A percentile compares a stretch with the other conserved stretches of the same genome.
These are phyloP conservation scores for Mentha longifolia DNA, from an alignment of 257 asterid genomes.

Conservation along the genomic window DNA sequence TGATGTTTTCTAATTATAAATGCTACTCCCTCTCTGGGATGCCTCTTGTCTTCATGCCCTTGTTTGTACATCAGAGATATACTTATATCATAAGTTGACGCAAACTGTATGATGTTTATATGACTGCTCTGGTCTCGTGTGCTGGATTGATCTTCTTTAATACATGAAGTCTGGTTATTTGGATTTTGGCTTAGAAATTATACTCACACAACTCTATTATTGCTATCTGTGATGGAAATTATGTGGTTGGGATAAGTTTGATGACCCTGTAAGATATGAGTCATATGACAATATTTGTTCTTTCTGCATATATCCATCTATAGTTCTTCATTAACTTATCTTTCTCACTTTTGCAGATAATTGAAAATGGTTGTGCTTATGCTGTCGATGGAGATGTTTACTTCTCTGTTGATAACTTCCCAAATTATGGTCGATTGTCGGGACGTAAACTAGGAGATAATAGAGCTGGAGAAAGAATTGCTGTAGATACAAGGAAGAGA, in stretches of 20 bases:
- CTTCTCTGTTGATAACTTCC: conserved; percentile 72
- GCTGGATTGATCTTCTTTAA: not conserved
- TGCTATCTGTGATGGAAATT: conserved; percentile 16
- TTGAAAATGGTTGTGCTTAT: conserved; percentile 67
- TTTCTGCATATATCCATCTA: not conserved
- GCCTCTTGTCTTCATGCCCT: conserved; percentile 1
- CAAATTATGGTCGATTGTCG: conserved; percentile 73
- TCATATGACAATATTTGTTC: not conserved
- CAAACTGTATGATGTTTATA: not conserved
- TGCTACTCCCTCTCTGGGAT: not conserved
- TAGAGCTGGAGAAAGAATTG: conserved; percentile 72
- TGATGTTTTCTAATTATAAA: conserved; percentile 18
- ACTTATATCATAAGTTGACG: not conserved
- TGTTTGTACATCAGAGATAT: not conserved
- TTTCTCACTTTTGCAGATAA: conserved; percentile 51
- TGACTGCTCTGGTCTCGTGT: not conserved
- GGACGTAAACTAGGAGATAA: conserved; percentile 78
- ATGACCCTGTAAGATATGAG: not conserved
- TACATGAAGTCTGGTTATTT: conserved; percentile 2
- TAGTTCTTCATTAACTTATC: conserved; percentile 14
- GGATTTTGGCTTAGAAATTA: conserved; percentile 23
- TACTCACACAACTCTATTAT: not conserved
- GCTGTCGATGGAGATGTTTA: conserved; percentile 73
- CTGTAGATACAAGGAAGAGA: conserved; percentile 70
- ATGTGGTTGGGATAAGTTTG: not conserved